A percentile compares a stretch with the other conserved stretches of the same genome.
Conservation (phyloP, 176 grass and related monocot species). For the Aegilops longissima region DNA sequence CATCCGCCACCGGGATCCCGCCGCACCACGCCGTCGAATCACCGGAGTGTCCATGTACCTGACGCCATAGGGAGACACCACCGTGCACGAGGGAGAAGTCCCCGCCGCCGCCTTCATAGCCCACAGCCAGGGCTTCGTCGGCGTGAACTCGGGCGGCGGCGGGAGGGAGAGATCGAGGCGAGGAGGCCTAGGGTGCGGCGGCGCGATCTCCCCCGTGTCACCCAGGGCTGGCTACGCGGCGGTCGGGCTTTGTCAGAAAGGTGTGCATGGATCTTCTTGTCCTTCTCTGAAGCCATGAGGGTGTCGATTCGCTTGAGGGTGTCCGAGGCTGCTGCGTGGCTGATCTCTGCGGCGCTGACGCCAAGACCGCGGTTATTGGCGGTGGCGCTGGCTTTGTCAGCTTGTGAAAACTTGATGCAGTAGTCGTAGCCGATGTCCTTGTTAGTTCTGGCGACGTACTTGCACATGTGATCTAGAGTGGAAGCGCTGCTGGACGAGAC, state of each 20-base stretch:
- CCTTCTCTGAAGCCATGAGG: conserved; percentile 30
- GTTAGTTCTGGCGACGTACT: conserved; percentile 16
- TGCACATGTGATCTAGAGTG: conserved; percentile 56
- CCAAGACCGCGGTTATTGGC: conserved; percentile 46
- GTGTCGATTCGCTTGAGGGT: conserved; percentile 21
- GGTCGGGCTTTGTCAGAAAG: background rate
- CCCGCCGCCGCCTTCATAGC: too few species aligned
- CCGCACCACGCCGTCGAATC: too few species aligned
- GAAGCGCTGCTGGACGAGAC: conserved; percentile 9
- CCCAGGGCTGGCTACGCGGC: too few species aligned
- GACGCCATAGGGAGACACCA: too few species aligned
- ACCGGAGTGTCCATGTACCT: too few species aligned
- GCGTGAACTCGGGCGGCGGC: too few species aligned
- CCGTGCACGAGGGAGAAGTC: too few species aligned
- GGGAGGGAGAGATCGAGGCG: too few species aligned
- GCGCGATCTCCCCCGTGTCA: too few species aligned
- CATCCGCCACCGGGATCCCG: too few species aligned
- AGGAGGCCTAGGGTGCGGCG: too few species aligned
- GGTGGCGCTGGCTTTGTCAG: conserved; percentile 14
- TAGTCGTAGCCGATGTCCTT: conserved; percentile 28
- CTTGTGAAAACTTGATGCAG: conserved; percentile 55
- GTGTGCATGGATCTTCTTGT: conserved; percentile 7
- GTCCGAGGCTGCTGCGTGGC: background rate
- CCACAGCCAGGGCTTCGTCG: too few species aligned
- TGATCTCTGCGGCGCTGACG: conserved; percentile 30